Percentiles rank a stretch among this genome's conserved stretches.
These are phyloP conservation scores for Protomyces macrosporus DNA, from an alignment of 1,139 yeast species.

Conservation along the genomic window DNA sequence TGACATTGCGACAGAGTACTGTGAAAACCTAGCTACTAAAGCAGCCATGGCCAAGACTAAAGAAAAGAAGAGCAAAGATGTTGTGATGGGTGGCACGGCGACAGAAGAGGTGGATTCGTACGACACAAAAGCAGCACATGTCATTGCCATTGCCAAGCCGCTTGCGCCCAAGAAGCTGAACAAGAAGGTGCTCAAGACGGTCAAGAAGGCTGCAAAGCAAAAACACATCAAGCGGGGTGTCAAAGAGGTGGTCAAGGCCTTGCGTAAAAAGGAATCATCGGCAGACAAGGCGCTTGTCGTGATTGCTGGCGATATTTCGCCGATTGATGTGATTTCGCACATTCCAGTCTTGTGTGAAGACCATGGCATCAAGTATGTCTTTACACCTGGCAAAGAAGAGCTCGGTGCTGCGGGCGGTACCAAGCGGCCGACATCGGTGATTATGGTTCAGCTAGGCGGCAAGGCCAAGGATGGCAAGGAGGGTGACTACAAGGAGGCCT, in stretches of 20 bases:
- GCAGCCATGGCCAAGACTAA: conserved; percentile 17
- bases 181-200: conserved; percentile 90
- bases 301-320: conserved; percentile 97
- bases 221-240: conserved; percentile 98
- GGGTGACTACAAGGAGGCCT: conserved; percentile 78
- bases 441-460: conserved; percentile 95
- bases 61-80: conserved; percentile 24
- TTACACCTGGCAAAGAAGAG: conserved; percentile 51
- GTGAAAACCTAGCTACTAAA: too few species aligned
- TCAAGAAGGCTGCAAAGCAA: conserved; percentile 91
- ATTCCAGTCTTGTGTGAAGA: conserved; percentile 97
- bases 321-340: conserved; percentile 94
- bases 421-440: conserved; percentile 97
- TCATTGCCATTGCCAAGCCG: conserved; percentile 88
- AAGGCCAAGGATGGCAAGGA: conserved; percentile 71
- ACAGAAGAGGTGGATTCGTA: conserved; percentile 62
- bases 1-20: too few species aligned
- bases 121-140: conserved; percentile 84
- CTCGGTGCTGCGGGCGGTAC: conserved; percentile 98
- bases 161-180: conserved; percentile 93
- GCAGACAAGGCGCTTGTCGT: conserved; percentile 74
- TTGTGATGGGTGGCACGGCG: neutral
- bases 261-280: conserved; percentile 77
- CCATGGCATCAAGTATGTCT: conserved; percentile 49
- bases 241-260: conserved; percentile 95